phyloP scores from a whole-genome alignment of 495 filamentous ascomycete genomes.

The Hypomontagnella submonticulosa region DNA sequence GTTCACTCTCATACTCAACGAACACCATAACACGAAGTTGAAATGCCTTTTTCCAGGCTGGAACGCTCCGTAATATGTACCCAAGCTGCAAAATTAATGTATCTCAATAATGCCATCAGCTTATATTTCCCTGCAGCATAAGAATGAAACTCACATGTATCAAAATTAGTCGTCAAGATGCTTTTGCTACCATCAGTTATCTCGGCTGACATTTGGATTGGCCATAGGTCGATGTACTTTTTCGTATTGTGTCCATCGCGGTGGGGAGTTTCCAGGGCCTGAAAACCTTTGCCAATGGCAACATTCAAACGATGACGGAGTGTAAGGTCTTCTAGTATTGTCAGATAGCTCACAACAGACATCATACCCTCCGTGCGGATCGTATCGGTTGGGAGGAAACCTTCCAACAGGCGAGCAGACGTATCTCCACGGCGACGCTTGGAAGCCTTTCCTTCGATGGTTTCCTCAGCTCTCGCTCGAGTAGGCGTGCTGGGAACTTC shows the following conservation, averaged over 20 bases:
- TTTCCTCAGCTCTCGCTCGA: constrained; percentile 31
- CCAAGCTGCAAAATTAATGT: constrained; percentile 88
- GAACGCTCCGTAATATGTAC: constrained; percentile 84
- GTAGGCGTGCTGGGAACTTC: constrained; percentile 44
- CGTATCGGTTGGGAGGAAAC: constrained; percentile 67
- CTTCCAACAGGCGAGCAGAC: constrained; percentile 57
- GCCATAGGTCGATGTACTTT: constrained; percentile 89
- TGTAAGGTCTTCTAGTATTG: constrained; percentile 83
- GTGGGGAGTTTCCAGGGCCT: constrained; percentile 75
- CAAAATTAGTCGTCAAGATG: constrained; percentile 88
- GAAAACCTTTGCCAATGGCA: constrained; percentile 85
- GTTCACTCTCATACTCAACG: constrained; percentile 88
- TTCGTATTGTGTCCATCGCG: constrained; percentile 67
- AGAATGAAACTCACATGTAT: constrained; percentile 69
- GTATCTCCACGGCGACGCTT: constrained; percentile 56
- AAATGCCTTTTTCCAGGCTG: constrained; percentile 82
- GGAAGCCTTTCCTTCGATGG: constrained; percentile 32
- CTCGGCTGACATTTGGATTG: constrained; percentile 85
- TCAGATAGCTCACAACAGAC: constrained; percentile 76
- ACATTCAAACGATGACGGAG: constrained; percentile 85
- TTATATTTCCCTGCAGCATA: not conserved
- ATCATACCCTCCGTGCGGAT: constrained; percentile 71
- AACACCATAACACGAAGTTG: constrained; percentile 82
- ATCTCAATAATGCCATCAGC: constrained; percentile 52
- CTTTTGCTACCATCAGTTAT: constrained; percentile 72